Base-by-base conservation (phyloP, 2,329 filamentous ascomycete species). In the Paraphoma chrysanthemicola region DNA sequence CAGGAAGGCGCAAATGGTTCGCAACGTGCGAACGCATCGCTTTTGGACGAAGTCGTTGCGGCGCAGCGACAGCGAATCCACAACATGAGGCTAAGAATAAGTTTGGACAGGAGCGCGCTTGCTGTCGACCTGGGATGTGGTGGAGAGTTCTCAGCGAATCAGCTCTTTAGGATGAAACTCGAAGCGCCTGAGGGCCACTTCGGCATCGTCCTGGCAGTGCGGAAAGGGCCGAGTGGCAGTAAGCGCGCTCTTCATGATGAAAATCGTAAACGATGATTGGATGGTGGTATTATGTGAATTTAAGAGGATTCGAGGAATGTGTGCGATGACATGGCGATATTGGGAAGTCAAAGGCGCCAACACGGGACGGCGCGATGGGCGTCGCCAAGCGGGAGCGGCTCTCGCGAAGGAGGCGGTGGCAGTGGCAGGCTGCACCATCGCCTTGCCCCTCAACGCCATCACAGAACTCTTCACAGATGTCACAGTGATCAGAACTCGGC, bases 51-150 rank as follows among this genome's bases (percentile, higher is more conserved):
- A 44, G 44, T 38, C 12, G 46, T 57, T 70, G 60, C 47, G 69
- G 69, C 69, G 52, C 63, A 70, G 69, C 57, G 44, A 56, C 36
- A 65, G 59, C 58, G 33, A 67, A 64, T 68, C 58, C 60, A 54
- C 44, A 59, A 50, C 44, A 48, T 14, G 45, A 46, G 31, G 55
- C 52, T 62, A 58, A 51, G 41, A 58, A 53, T 47, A 44, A 28
- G 14, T 50, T 51, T 51, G 9, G 17, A 45, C 51, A 58, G 55
- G 57, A 59, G 66, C 60, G 68, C 68, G 68, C 63, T 65, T 70
- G 53, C 47, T 57, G 60, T 57, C 54, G 55, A 39, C 6, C 14
- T 48, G 44, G 47, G 31, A 36, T 36, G 4, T 17, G 23, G 29
- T 45, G 46, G 53, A 47, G 53, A 33, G 30, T 31, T 65, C 44